A percentile compares a stretch with the other conserved stretches of the same genome.
Conservation (phyloP, 148 eudicot species). For the Polygonum maritimum region DNA sequence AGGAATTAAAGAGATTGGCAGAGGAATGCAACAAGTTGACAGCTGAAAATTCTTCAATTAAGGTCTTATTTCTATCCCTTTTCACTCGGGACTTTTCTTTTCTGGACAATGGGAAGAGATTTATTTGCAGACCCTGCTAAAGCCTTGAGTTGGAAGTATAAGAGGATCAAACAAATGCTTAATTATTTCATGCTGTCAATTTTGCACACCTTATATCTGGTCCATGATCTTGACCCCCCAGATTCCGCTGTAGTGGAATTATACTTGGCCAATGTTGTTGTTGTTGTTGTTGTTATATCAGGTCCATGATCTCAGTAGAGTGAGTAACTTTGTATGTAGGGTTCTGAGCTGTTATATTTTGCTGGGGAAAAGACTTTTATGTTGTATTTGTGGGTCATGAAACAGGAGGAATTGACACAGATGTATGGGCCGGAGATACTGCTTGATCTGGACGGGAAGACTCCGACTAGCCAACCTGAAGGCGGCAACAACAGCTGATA, state of each 20-base stretch:
- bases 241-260: too few species aligned
- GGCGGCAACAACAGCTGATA: background rate
- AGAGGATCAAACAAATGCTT: background rate
- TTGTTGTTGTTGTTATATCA: background rate
- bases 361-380: background rate
- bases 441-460: conserved; percentile 29
- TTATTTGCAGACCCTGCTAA: background rate
- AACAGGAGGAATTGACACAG: conserved; percentile 65
- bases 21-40: conserved; percentile 67
- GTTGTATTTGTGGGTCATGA: conserved; percentile 5
- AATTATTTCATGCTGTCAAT: background rate
- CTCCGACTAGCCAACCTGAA: background rate
- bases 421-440: conserved; percentile 42
- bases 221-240: background rate
- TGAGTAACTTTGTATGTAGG: background rate
- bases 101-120: too few species aligned
- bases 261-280: too few species aligned
- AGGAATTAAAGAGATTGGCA: conserved; percentile 58
- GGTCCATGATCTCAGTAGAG: background rate
- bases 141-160: background rate
- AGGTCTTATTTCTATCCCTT: conserved; percentile 28
- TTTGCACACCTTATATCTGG: background rate
- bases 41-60: conserved; percentile 58
- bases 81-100: background rate
- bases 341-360: background rate